These are phyloP conservation scores for Sedum album DNA, from an alignment of 164 flowering plant species.

Conservation along the genomic window DNA sequence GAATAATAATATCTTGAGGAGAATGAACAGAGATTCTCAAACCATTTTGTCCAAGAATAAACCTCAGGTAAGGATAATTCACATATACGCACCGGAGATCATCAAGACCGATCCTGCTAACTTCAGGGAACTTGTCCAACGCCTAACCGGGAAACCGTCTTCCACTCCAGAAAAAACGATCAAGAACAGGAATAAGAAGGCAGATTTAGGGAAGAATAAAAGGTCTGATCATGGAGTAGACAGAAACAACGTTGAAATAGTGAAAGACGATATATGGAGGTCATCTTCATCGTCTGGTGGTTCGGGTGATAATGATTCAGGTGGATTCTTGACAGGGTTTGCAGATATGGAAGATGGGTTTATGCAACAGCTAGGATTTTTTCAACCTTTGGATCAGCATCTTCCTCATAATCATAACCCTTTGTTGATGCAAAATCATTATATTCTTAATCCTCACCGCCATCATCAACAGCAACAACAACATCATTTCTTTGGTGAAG, in stretches of 20 bases:
- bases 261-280: slow-evolving; percentile 18
- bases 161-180: neutral
- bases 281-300: slow-evolving; percentile 7
- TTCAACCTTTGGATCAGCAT: slow-evolving; percentile 32
- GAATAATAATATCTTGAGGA: neutral
- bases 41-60: slow-evolving; percentile 46
- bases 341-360: slow-evolving; percentile 51
- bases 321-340: slow-evolving; percentile 38
- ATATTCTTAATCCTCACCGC: neutral
- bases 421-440: slow-evolving; percentile 9
- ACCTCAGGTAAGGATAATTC: slow-evolving; percentile 77
- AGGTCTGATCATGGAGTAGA: neutral
- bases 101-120: slow-evolving; percentile 81
- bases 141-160: slow-evolving; percentile 77
- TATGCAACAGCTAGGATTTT: slow-evolving; percentile 43
- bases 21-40: slow-evolving; percentile 50
- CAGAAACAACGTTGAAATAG: slow-evolving; percentile 21
- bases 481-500: slow-evolving; percentile 4
- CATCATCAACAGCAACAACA: neutral
- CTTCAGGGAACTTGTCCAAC: slow-evolving; percentile 77
- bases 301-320: neutral
- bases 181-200: slow-evolving; percentile 14
- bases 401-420: slow-evolving; percentile 29
- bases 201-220: slow-evolving; percentile 7
- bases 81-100: slow-evolving; percentile 87